Base-by-base conservation (phyloP, 345 rosid species). In the Gossypium bickii region DNA sequence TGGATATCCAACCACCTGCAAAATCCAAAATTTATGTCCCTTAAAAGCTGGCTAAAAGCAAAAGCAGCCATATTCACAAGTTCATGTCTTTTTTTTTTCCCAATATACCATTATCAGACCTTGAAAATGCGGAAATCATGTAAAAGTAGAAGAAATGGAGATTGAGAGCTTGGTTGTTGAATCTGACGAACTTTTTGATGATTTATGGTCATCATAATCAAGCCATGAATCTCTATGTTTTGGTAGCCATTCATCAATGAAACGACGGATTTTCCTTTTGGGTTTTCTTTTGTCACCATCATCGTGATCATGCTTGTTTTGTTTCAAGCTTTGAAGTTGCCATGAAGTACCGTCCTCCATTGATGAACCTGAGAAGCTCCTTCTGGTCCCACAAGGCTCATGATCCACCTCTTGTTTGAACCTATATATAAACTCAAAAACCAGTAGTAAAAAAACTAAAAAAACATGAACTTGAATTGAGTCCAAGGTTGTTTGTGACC, bases 161-260 rank as follows among this genome's bases (percentile, higher is more conserved):
- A 89, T 89, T 22, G 97, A 91, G 44, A 87, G 92, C 77, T 75
- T 82, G 62, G 89, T 83, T 60, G 87, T 77, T 53, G 90, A 74
- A 41, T 78, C 69, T n/a, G 91, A 79, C 12, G 86, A 74, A 55
- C 76, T 78, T n/a, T 80, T 84, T 74, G 90, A 84, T 43, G 92
- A 85, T 72, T 85, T 89, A 29, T 34, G 1, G 1, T 89, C 87
- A 68, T 83, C 92, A 75, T 80, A 77, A 80, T 86, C 87, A 71
- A 81, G 82, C 92, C 93, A 53, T 53, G 25, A 77, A 22, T 84
- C 86, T 80, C 83, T 82, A 25, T 78, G 80, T 78, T 88, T 83
- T 16, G 84, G 88, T 27, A 98, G 97, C 87, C 87, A 88, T 76
- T 93, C 99, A 67, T 95, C 99, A 71, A 95, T 89, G 86, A 95